phyloP scores from a whole-genome alignment of 306 rosid species.

The Sindora glabra region DNA sequence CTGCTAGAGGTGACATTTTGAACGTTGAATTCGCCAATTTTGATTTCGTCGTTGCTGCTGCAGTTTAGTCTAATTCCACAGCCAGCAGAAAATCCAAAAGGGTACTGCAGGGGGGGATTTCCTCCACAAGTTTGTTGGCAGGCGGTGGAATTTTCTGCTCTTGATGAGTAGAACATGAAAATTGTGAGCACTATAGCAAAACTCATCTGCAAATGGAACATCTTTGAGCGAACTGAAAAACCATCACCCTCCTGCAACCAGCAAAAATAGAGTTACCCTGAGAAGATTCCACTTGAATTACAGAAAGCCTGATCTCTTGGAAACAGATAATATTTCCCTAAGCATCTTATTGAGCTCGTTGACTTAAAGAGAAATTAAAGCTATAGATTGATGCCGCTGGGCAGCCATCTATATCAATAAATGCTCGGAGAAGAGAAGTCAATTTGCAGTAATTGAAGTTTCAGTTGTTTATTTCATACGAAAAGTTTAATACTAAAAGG shows the following conservation, averaged over 20 bases:
- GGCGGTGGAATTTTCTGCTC: constrained; percentile 13
- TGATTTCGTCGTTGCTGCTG: background rate
- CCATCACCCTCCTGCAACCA: constrained; percentile 33
- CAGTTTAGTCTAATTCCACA: constrained; percentile 40
- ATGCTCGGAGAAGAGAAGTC: constrained; percentile 31
- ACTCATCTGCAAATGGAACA: constrained; percentile 23
- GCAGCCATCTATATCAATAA: constrained; percentile 47
- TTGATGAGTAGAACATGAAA: constrained; percentile 20
- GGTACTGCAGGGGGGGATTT: constrained; percentile 29
- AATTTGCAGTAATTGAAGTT: background rate
- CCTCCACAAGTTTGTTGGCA: constrained; percentile 27
- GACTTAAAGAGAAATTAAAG: constrained; percentile 43
- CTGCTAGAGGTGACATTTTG: constrained; percentile 35
- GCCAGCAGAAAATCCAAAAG: constrained; percentile 56
- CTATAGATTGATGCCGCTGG: constrained; percentile 49
- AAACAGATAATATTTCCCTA: background rate
- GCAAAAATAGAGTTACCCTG: background rate
- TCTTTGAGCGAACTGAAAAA: constrained; percentile 14
- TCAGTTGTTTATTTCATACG: background rate
- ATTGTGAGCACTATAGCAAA: constrained; percentile 17
- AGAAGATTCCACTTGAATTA: background rate
- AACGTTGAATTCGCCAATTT: constrained; percentile 30
- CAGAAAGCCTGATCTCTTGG: background rate
- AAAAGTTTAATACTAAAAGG: background rate
- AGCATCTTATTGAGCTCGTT: background rate